Percentiles rank a stretch among this genome's conserved stretches.
Evolutionary conservation across 148 eudicot genomes (phyloP).

Genomic region (Tetragonia tetragonoides): DNA sequence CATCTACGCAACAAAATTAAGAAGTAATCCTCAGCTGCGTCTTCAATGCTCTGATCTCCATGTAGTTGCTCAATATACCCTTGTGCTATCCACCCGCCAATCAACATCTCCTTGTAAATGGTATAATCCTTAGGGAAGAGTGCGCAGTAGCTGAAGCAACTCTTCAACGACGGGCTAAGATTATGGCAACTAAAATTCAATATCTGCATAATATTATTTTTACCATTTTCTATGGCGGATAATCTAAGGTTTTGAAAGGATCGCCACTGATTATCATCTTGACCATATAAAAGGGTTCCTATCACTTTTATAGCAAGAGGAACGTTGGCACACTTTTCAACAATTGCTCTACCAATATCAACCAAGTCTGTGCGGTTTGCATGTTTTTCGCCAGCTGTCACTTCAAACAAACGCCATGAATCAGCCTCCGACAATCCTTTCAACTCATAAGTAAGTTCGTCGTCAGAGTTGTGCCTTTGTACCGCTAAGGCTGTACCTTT

Average conservation of each 20-base stretch:
- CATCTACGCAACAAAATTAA: background rate
- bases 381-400: background rate
- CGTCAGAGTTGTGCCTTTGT: background rate
- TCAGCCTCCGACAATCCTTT: background rate
- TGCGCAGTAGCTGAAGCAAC: conserved; percentile 26
- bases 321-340: conserved; percentile 19
- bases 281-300: conserved; percentile 15
- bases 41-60: background rate
- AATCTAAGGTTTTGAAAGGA: conserved; percentile 10
- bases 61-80: background rate
- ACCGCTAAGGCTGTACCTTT: background rate
- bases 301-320: conserved; percentile 19
- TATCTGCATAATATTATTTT: background rate
- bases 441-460: background rate
- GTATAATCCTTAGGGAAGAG: background rate
- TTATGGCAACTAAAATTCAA: conserved; percentile 27
- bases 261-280: conserved; percentile 4
- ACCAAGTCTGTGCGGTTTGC: background rate
- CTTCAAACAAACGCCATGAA: background rate
- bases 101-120: background rate
- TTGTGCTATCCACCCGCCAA: conserved; percentile 3
- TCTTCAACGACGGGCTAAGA: conserved; percentile 22
- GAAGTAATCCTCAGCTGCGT: background rate
- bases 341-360: conserved; percentile 17
- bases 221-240: background rate